Evolutionary conservation across 495 filamentous ascomycete species (phyloP).

Genomic region (Neurospora sublineolata): DNA sequence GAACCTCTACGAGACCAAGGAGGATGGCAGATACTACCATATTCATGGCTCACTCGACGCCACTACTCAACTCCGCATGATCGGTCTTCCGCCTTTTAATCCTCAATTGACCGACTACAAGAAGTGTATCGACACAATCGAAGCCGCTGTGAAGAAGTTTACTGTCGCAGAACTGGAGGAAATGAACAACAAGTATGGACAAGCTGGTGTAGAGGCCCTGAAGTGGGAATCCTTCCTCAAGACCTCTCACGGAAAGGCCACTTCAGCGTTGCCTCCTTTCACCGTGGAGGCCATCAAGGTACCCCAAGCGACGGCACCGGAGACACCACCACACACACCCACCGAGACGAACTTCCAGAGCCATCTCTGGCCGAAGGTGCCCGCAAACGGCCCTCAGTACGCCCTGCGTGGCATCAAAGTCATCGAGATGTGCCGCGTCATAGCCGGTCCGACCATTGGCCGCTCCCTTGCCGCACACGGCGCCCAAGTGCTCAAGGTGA

Average conservation of each 20-base stretch:
- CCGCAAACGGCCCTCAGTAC: conserved; percentile 28
- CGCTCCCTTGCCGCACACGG: conserved; percentile 58
- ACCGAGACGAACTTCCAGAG: conserved; percentile 14
- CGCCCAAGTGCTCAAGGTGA: conserved; percentile 60
- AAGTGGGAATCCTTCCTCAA: conserved; percentile 54
- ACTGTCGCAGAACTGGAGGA: conserved; percentile 51
- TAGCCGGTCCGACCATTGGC: conserved; percentile 52
- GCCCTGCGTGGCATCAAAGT: conserved; percentile 46
- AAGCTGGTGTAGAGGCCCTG: conserved; percentile 56
- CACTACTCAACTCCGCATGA: conserved; percentile 55
- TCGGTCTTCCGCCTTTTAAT: conserved; percentile 51
- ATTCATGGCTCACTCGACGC: conserved; percentile 71
- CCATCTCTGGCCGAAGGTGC: background rate
- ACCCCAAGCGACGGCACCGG: conserved; percentile 16
- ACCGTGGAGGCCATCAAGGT: conserved; percentile 6
- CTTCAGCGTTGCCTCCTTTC: conserved; percentile 14
- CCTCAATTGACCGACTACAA: conserved; percentile 55
- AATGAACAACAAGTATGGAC: conserved; percentile 48
- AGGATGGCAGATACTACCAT: conserved; percentile 56
- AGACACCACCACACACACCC: conserved; percentile 44
- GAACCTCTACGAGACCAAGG: conserved; percentile 62
- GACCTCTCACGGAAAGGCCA: conserved; percentile 44
- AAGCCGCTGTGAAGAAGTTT: conserved; percentile 51
- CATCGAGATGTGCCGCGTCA: conserved; percentile 57
- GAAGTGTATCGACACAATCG: conserved; percentile 55